A percentile compares a stretch with the other conserved stretches of the same genome.
These are phyloP conservation scores for Colletotrichum filicis DNA, from an alignment of 2,329 filamentous ascomycete species.

Conservation along the genomic window DNA sequence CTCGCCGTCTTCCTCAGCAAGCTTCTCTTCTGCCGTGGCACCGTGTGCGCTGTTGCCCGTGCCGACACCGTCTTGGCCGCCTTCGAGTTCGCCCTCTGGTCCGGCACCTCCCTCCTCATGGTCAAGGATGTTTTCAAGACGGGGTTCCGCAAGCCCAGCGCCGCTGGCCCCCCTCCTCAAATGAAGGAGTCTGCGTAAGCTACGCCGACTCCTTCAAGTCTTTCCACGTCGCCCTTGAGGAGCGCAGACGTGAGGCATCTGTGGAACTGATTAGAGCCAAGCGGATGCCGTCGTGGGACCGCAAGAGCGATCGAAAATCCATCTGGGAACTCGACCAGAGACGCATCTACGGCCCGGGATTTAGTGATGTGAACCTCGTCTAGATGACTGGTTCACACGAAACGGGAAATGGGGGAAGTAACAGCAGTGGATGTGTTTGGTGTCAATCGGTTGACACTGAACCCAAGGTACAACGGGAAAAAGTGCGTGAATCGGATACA, in stretches of 20 bases:
- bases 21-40: constrained; percentile 67
- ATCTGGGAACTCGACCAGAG: constrained; percentile 31
- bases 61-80: constrained; percentile 66
- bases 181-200: constrained; percentile 37
- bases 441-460: constrained; percentile 2
- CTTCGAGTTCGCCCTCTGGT: constrained; percentile 65
- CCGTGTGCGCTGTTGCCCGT: constrained; percentile 65
- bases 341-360: constrained; percentile 32
- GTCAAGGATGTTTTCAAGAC: constrained; percentile 59
- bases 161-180: constrained; percentile 36
- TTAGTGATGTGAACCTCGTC: constrained; percentile 35
- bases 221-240: constrained; percentile 19
- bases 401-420: not conserved
- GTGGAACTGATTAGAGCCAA: constrained; percentile 26
- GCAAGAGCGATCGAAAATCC: constrained; percentile 10
- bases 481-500: constrained; percentile 16
- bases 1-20: constrained; percentile 66
- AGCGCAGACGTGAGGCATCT: constrained; percentile 30
- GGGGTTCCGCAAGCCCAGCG: constrained; percentile 46
- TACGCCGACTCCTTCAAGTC: constrained; percentile 27
- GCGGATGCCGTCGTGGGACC: constrained; percentile 32
- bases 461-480: not conserved
- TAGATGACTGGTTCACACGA: constrained; percentile 29
- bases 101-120: constrained; percentile 56
- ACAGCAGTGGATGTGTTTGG: not conserved